Evolutionary conservation across 164 flowering plant genomes (phyloP), one percentile per base, ranked within the genome.

Genomic region (Magnolia officinalis): DNA sequence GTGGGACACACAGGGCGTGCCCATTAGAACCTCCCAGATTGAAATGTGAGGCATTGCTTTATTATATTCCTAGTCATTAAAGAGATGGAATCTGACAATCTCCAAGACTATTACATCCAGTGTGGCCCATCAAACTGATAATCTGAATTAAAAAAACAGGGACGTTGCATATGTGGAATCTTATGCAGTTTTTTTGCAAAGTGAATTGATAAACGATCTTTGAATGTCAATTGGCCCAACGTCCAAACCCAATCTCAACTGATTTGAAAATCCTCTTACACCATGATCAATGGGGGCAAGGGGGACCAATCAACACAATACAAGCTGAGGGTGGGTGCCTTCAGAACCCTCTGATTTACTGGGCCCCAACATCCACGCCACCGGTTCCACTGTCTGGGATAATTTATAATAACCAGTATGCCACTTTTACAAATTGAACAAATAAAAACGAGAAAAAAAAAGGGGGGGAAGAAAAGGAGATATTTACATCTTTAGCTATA

Each of bases 401-500:
- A 64, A 69, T 67, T 68, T 78, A 75, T 61, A 64, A 67, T 59
- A 75, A 14, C 19, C 24, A 74, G 76, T 65, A 77, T 78, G 63
- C 52, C 50, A 59, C 70, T 67, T 73, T 75, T 78, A 80, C 81
- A 80, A 73, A 80, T 63, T 61, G 77, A 77, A 77, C 67, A 65
- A 58, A 75, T 50, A 23, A 13, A 8, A 20, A 31, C 50, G 5
- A 63, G 29, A 61, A 67, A 26, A 75, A 67, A 11, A 13, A 58
- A 1, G 8, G n/a, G 51, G 55, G 74, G 23, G 45, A 66, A 50
- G 50, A 45, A 29, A 6, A 45, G 11, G 61, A 72, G 67, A 76
- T 83, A 83, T 83, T 77, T 83, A 83, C 85, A 83, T 55, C 67
- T 65, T 83, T 75, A 81, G 80, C 85, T 75, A 83, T 83, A 77